Evolutionary conservation across 2,329 filamentous ascomycete species (phyloP).

Genomic region (Bipolaris sorokiniana): DNA sequence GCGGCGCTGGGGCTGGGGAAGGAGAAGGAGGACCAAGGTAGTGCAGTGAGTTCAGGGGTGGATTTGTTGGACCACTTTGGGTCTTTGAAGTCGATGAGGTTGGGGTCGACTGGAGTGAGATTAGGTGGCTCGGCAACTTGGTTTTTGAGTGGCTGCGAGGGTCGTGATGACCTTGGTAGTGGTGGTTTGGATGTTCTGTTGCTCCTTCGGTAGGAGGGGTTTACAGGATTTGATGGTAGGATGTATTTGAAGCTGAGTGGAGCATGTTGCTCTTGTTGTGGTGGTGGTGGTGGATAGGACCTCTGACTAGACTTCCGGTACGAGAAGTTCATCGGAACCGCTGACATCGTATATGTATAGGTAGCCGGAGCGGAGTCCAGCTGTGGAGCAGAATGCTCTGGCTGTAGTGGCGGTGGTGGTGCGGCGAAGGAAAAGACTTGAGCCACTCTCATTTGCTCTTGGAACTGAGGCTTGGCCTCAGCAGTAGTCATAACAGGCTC

Average conservation of each 20-base stretch:
- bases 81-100: constrained; percentile 4
- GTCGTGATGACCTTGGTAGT: neutral
- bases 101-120: neutral
- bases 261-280: too few species aligned
- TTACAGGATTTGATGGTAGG: neutral
- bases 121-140: neutral
- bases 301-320: too few species aligned
- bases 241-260: too few species aligned
- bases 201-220: neutral
- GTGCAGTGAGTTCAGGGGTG: neutral
- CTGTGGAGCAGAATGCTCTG: neutral
- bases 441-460: neutral
- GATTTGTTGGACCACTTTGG: neutral
- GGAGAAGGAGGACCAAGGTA: constrained; percentile 8
- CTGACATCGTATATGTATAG: neutral
- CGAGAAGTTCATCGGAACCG: neutral
- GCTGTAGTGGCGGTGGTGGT: neutral
- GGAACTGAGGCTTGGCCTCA: neutral
- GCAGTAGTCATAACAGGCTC: neutral
- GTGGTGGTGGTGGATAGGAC: too few species aligned
- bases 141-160: neutral
- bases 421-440: neutral
- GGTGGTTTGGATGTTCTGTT: neutral
- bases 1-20: neutral
- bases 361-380: neutral